These are phyloP conservation scores for Globisporangium spiculum DNA, from an alignment of 352 stramenopile species.

Conservation along the genomic window DNA sequence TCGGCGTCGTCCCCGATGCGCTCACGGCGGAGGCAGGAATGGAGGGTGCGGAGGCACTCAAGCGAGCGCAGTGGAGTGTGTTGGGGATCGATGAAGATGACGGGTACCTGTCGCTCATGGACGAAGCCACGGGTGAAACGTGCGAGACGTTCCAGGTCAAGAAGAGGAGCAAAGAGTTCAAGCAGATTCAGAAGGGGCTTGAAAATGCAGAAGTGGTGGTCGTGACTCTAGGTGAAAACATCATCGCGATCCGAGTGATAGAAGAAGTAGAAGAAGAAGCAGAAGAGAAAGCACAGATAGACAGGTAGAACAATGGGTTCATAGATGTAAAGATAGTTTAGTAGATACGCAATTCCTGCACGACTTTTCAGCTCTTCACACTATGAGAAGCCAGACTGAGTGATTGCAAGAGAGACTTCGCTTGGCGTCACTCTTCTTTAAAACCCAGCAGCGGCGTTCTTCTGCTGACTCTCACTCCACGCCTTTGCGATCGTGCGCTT, in stretches of 20 bases:
- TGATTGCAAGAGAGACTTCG: not conserved
- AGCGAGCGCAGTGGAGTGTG: conserved; percentile 53
- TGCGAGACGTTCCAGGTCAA: conserved; percentile 64
- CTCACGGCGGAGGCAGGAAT: conserved; percentile 24
- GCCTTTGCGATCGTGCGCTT: conserved; percentile 89
- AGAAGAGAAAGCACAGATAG: conserved; percentile 14
- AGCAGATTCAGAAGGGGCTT: conserved; percentile 65
- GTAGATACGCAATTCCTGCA: not conserved
- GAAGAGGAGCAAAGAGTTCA: conserved; percentile 67
- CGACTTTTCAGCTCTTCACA: not conserved
- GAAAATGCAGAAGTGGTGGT: conserved; percentile 57
- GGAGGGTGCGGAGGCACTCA: conserved; percentile 11
- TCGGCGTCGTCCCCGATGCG: conserved; percentile 44
- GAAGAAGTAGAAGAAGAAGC: conserved; percentile 18
- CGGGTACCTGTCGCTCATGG: conserved; percentile 69
- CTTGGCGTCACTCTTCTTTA: conserved; percentile 1
- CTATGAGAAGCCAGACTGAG: not conserved
- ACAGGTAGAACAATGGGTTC: not conserved
- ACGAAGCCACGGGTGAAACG: conserved; percentile 62
- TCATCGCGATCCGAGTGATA: conserved; percentile 43
- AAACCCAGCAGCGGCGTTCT: conserved; percentile 32
- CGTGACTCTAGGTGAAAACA: conserved; percentile 46
- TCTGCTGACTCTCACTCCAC: conserved; percentile 81
- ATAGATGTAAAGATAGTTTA: not conserved
- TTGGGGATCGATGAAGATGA: conserved; percentile 66